These are phyloP conservation scores for Dalechampia spathulata DNA, from an alignment of 441 rosid species.

Conservation along the genomic window DNA sequence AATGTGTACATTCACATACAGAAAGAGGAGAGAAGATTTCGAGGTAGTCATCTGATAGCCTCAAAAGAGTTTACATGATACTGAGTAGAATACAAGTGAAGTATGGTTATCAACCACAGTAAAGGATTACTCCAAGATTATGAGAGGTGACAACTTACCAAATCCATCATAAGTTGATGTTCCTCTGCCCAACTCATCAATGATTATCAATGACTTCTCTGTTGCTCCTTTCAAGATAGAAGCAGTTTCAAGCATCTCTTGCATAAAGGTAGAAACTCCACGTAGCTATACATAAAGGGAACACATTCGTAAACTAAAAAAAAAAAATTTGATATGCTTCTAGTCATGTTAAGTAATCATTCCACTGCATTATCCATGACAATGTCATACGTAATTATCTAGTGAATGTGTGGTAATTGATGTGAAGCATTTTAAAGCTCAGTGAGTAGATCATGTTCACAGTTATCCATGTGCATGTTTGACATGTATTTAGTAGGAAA, in stretches of 20 bases:
- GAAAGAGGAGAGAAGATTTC: neutral
- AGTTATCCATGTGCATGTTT: too few species aligned
- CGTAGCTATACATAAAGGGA: conserved; percentile 48
- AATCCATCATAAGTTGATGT: conserved; percentile 99
- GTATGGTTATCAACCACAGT: neutral
- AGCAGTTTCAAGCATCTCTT: conserved; percentile 98
- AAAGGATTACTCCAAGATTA: neutral
- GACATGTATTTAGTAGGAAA: too few species aligned
- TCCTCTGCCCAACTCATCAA: conserved; percentile 97
- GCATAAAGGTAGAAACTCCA: conserved; percentile 94
- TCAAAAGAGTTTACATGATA: neutral
- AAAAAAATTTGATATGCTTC: too few species aligned
- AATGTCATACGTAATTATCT: too few species aligned
- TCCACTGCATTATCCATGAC: too few species aligned
- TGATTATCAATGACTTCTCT: conserved; percentile 78
- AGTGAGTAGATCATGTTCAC: too few species aligned
- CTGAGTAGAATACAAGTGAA: neutral
- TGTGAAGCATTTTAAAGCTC: too few species aligned
- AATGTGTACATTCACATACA: neutral
- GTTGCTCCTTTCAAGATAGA: conserved; percentile 97
- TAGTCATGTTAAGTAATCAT: too few species aligned
- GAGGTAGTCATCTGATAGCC: neutral
- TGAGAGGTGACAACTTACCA: conserved; percentile 42
- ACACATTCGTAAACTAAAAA: conserved; percentile 10
- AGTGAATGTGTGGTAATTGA: too few species aligned